Conservation (phyloP, 1,139 yeast genomes). For the Candida glucosophila region DNA sequence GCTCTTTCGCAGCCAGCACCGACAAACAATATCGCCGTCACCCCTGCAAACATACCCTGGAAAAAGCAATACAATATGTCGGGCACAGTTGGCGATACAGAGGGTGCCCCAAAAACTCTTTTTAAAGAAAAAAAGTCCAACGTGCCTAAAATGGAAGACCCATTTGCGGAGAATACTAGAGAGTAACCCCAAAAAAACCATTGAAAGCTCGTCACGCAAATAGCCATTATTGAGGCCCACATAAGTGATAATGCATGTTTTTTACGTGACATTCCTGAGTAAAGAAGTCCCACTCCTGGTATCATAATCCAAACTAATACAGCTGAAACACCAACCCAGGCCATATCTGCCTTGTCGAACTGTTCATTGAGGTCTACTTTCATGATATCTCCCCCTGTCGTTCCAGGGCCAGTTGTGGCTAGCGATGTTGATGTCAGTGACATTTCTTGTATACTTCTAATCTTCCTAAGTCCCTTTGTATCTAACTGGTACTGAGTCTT, state of each 20-base stretch:
- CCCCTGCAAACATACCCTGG: slow-evolving; percentile 95
- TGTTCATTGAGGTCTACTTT: slow-evolving; percentile 65
- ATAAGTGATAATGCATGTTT: slow-evolving; percentile 83
- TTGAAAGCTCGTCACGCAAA: slow-evolving; percentile 73
- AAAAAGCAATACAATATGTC: slow-evolving; percentile 81
- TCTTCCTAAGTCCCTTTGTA: too few species aligned
- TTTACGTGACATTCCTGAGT: slow-evolving; percentile 86
- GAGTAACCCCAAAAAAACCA: slow-evolving; percentile 99
- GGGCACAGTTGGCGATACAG: slow-evolving; percentile 61
- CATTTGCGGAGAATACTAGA: slow-evolving; percentile 64
- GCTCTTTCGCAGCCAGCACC: slow-evolving; percentile 99
- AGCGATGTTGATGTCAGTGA: too few species aligned
- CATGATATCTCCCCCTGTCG: slow-evolving; percentile 70
- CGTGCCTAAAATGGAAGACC: slow-evolving; percentile 68
- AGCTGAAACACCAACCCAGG: slow-evolving; percentile 74
- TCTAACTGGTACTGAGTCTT: too few species aligned
- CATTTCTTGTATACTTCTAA: too few species aligned
- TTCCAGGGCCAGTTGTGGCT: slow-evolving; percentile 1
- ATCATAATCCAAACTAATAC: slow-evolving; percentile 88
- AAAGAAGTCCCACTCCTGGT: slow-evolving; percentile 87
- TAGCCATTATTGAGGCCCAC: slow-evolving; percentile 93
- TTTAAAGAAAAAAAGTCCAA: slow-evolving; percentile 71
- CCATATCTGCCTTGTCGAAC: slow-evolving; percentile 73
- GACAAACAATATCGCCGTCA: slow-evolving; percentile 85
- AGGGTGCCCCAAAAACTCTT: slow-evolving; percentile 76